These are phyloP conservation scores for Lentinula boryana DNA, from an alignment of 768 basidiomycete genomes.

Conservation along the genomic window DNA sequence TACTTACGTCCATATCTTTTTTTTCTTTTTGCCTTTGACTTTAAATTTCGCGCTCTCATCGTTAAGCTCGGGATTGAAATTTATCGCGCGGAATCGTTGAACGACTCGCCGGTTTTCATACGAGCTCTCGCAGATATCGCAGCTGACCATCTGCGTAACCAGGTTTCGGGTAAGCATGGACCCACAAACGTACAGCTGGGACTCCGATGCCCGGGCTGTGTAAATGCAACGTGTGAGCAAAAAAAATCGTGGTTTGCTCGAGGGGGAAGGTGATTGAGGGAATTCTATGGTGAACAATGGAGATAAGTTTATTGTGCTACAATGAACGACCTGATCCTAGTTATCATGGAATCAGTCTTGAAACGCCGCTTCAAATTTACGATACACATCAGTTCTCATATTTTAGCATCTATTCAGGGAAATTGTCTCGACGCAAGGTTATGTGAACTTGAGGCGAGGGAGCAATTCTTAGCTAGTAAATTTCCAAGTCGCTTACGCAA, in stretches of 20 bases:
- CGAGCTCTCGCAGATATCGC: constrained; percentile 92
- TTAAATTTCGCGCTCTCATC: constrained; percentile 1
- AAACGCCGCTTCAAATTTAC: neutral
- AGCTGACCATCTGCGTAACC: constrained; percentile 68
- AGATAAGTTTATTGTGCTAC: neutral
- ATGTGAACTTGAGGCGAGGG: neutral
- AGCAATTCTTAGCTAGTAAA: no score
- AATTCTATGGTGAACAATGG: neutral
- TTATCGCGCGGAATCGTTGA: constrained; percentile 83
- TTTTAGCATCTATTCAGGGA: neutral
- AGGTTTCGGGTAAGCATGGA: constrained; percentile 45
- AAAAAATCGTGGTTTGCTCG: constrained; percentile 88
- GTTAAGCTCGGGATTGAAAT: constrained; percentile 85
- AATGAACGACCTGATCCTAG: neutral
- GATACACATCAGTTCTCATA: no score
- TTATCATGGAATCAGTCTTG: neutral
- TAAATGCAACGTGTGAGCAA: constrained; percentile 77
- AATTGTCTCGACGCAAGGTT: neutral
- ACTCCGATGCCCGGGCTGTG: constrained; percentile 92
- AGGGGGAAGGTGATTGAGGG: constrained; percentile 41
- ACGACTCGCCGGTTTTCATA: constrained; percentile 94
- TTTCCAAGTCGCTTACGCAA: neutral
- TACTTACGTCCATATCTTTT: constrained; percentile 2
- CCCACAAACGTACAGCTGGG: constrained; percentile 74
- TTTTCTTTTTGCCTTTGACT: constrained; percentile 12